Evolutionary conservation across 2,329 filamentous ascomycete species (phyloP).

Genomic region (Botrytis cinerea): DNA sequence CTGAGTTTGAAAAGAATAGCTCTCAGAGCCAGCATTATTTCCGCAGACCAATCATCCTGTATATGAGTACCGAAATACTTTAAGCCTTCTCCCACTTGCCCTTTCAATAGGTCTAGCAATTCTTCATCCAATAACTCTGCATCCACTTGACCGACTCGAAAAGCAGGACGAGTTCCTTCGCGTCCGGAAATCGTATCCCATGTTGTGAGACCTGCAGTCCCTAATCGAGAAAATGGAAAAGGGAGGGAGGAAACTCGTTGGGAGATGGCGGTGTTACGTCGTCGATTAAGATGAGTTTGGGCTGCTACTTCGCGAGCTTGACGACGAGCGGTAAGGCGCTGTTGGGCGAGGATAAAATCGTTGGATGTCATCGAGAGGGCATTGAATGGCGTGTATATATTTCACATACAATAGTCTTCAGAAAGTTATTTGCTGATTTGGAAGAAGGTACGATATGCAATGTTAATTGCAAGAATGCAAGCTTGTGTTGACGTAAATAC

Average conservation of each 20-base stretch:
- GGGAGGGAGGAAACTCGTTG: conserved; percentile 59
- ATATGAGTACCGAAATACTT: conserved; percentile 82
- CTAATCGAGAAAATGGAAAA: conserved; percentile 62
- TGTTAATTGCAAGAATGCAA: conserved; percentile 7
- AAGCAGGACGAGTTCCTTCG: conserved; percentile 79
- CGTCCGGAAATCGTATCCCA: conserved; percentile 75
- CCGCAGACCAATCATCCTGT: conserved; percentile 82
- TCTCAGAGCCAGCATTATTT: conserved; percentile 77
- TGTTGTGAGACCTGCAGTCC: conserved; percentile 50
- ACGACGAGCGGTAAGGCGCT: conserved; percentile 80
- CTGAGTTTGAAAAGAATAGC: conserved; percentile 89
- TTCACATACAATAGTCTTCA: background rate
- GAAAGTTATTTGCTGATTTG: background rate
- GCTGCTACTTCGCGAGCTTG: conserved; percentile 70
- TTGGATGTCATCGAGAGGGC: conserved; percentile 38
- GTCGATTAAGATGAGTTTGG: conserved; percentile 53
- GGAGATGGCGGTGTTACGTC: conserved; percentile 53
- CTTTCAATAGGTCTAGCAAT: conserved; percentile 79
- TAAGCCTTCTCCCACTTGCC: conserved; percentile 82
- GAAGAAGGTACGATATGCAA: background rate
- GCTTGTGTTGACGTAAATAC: conserved; percentile 17
- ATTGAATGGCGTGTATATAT: conserved; percentile 27
- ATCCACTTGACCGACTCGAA: conserved; percentile 94
- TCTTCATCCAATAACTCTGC: conserved; percentile 94
- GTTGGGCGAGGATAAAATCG: conserved; percentile 81